Conservation (phyloP, 1,284 basidiomycete species). For the Cryptococcus jaspeensis region DNA sequence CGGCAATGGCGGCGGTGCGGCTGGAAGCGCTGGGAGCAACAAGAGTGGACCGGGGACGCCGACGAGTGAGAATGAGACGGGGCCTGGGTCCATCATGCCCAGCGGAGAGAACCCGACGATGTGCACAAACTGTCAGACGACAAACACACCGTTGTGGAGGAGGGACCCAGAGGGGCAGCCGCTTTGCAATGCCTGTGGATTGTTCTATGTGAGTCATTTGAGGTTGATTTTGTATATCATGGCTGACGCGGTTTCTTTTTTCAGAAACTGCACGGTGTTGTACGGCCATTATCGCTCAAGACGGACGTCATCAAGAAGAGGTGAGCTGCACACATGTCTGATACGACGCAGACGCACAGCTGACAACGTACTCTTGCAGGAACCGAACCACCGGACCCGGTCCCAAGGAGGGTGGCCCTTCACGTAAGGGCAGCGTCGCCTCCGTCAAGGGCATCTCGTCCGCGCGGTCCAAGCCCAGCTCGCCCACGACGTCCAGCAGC, state of each 20-base stretch:
- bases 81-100: conserved; percentile 29
- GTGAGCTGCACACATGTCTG: conserved; percentile 53
- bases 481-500: background rate
- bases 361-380: background rate
- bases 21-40: no score
- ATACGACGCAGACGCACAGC: background rate
- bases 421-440: conserved; percentile 17
- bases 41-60: conserved; percentile 2
- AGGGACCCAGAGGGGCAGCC: conserved; percentile 94
- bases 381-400: conserved; percentile 24
- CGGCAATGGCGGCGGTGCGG: no score
- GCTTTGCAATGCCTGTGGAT: conserved; percentile 82
- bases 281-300: conserved; percentile 88
- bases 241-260: conserved; percentile 10
- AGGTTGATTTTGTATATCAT: conserved; percentile 24
- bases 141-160: conserved; percentile 92
- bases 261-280: conserved; percentile 91
- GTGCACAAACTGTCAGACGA: conserved; percentile 93
- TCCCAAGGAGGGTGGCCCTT: conserved; percentile 15
- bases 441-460: background rate
- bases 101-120: conserved; percentile 69
- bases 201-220: conserved; percentile 75
- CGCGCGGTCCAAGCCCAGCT: background rate
- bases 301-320: conserved; percentile 98
- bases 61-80: conserved; percentile 6